A percentile compares a stretch with the other conserved stretches of the same genome.
phyloP scores from a whole-genome alignment of 2,329 filamentous ascomycete genomes.

The Chrysoporthe cubensis region DNA sequence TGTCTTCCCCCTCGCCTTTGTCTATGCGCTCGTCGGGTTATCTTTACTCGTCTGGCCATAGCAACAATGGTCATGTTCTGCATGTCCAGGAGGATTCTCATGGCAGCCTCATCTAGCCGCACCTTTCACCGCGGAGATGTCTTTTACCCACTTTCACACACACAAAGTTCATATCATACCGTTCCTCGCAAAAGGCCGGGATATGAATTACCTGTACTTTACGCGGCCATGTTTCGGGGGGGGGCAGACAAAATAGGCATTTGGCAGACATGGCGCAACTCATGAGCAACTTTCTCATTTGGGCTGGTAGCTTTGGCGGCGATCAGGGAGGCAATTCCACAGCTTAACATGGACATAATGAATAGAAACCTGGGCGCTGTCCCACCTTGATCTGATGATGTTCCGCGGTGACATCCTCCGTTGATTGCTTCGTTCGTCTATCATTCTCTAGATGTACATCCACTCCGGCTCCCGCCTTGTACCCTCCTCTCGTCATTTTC shows the following conservation, averaged over 20 bases:
- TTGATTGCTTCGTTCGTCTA: constrained; percentile 17
- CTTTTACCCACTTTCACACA: background rate
- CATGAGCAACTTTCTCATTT: constrained; percentile 15
- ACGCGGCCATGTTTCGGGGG: constrained; percentile 19
- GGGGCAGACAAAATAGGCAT: constrained; percentile 12
- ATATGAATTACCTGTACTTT: constrained; percentile 26
- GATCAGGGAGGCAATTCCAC: background rate
- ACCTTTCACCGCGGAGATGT: background rate
- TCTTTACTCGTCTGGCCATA: constrained; percentile 7
- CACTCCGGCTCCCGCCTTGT: background rate
- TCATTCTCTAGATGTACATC: constrained; percentile 16
- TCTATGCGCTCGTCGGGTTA: constrained; percentile 17
- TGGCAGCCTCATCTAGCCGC: constrained; percentile 27
- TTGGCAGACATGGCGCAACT: constrained; percentile 24
- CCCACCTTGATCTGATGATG: constrained; percentile 3
- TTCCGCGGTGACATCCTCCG: constrained; percentile 19
- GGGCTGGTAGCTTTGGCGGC: constrained; percentile 1
- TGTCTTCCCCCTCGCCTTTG: constrained; percentile 23
- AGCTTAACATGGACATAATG: constrained; percentile 24
- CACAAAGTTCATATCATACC: constrained; percentile 1
- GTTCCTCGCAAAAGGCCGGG: constrained; percentile 2
- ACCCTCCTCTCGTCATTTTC: background rate
- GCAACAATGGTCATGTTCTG: constrained; percentile 3
- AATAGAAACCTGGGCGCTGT: constrained; percentile 14
- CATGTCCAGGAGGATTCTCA: constrained; percentile 26